Conservation (phyloP, 2,329 filamentous ascomycete species). For the Colletotrichum endophyticum region DNA sequence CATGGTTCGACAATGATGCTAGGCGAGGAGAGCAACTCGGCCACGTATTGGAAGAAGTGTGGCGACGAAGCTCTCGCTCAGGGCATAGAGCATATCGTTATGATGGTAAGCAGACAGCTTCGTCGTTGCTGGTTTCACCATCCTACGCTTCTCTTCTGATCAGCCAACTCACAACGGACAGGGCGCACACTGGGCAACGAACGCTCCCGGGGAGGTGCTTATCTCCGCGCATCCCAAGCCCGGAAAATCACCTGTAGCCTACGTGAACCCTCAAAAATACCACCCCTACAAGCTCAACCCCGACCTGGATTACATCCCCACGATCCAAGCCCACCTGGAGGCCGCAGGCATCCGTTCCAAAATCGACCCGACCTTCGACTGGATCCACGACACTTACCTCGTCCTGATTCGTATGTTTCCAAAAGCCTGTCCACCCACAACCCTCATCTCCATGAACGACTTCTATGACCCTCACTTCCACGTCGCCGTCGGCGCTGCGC, state of each 20-base stretch:
- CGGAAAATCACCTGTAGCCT: conserved; percentile 67
- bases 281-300: conserved; percentile 64
- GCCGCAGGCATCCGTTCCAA: conserved; percentile 58
- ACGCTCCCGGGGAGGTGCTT: conserved; percentile 57
- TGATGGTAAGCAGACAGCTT: conserved; percentile 57
- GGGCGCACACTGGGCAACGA: conserved; percentile 71
- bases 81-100: conserved; percentile 66
- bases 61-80: conserved; percentile 66
- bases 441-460: conserved; percentile 42
- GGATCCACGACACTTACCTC: conserved; percentile 76
- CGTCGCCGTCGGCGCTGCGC: conserved; percentile 59
- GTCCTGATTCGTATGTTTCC: conserved; percentile 76
- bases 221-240: conserved; percentile 66
- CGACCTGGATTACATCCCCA: conserved; percentile 56
- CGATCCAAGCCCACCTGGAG: conserved; percentile 55
- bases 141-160: background rate
- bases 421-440: conserved; percentile 66
- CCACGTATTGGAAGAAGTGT: conserved; percentile 69
- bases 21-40: conserved; percentile 65
- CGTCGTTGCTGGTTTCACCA: background rate
- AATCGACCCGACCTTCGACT: conserved; percentile 64
- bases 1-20: conserved; percentile 78
- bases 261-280: conserved; percentile 71
- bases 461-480: conserved; percentile 46
- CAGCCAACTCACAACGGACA: conserved; percentile 24